phyloP scores from a whole-genome alignment of 192 early-diverging fungal genomes.

The Dimargaris xerosporica region DNA sequence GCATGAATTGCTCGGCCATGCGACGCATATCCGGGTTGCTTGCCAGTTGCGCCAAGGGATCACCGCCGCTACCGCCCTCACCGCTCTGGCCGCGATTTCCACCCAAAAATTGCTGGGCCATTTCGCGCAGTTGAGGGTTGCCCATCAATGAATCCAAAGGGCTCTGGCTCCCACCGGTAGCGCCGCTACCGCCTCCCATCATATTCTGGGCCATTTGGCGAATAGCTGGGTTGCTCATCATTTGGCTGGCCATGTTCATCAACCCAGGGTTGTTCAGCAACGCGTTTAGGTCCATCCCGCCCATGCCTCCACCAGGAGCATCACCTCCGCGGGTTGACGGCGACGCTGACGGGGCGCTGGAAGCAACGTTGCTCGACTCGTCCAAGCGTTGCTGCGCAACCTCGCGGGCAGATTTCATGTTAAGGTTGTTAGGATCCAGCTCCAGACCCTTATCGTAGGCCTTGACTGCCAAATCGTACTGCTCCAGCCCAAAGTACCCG shows the following conservation, averaged over 20 bases:
- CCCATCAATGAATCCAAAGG: constrained; percentile 20
- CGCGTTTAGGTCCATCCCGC: constrained; percentile 61
- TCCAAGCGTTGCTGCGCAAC: constrained; percentile 44
- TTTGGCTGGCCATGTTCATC: constrained; percentile 89
- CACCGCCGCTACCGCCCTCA: constrained; percentile 11
- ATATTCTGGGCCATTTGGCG: constrained; percentile 46
- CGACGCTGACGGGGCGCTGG: constrained; percentile 2
- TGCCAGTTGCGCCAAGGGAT: background rate
- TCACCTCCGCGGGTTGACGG: constrained; percentile 16
- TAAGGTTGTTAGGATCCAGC: constrained; percentile 66
- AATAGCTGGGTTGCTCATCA: constrained; percentile 78
- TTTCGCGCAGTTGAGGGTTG: constrained; percentile 21
- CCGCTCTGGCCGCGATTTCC: background rate
- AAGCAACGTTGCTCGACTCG: background rate
- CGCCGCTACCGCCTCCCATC: constrained; percentile 18
- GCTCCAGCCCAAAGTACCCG: constrained; percentile 59
- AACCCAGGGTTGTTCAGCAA: constrained; percentile 88
- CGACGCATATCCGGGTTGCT: constrained; percentile 21
- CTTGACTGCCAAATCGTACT: constrained; percentile 69
- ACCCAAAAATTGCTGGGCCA: constrained; percentile 13
- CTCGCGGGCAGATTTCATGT: constrained; percentile 60
- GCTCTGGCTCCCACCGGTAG: constrained; percentile 12
- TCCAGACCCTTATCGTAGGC: constrained; percentile 83
- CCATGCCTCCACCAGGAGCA: constrained; percentile 38
- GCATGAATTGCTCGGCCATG: constrained; percentile 23